Percentiles rank a stretch among this genome's conserved stretches.
Evolutionary conservation across 2,329 filamentous ascomycete genomes (phyloP).

Genomic region (Furcasterigmium sp.): DNA sequence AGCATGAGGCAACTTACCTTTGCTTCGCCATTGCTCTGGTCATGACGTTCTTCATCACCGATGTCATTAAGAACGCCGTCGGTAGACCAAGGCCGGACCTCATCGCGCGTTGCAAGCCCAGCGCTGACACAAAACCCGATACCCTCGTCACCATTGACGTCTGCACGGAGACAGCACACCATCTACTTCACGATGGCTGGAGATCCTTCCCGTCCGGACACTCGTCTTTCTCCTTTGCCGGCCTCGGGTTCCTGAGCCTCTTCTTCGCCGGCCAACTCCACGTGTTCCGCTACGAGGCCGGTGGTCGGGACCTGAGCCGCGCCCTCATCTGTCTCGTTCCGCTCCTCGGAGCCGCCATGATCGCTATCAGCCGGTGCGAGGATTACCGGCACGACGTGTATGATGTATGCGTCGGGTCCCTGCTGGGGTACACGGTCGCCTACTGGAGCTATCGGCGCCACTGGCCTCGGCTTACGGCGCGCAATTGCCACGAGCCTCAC

Average conservation of each 20-base stretch:
- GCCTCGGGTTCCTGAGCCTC: conserved; percentile 67
- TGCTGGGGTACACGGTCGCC: conserved; percentile 54
- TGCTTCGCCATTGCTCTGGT: conserved; percentile 73
- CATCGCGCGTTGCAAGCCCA: conserved; percentile 74
- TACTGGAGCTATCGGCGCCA: conserved; percentile 64
- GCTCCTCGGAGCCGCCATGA: conserved; percentile 57
- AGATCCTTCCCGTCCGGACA: conserved; percentile 80
- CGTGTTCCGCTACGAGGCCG: conserved; percentile 43
- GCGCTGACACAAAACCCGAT: conserved; percentile 36
- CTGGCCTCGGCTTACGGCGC: conserved; percentile 50
- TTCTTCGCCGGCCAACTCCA: conserved; percentile 65
- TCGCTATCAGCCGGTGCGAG: conserved; percentile 64
- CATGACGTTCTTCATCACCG: conserved; percentile 77
- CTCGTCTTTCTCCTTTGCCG: conserved; percentile 72
- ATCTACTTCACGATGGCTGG: conserved; percentile 76
- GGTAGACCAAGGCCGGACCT: conserved; percentile 64
- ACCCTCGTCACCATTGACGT: conserved; percentile 59
- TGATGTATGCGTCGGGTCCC: conserved; percentile 58
- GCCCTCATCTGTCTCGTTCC: conserved; percentile 54
- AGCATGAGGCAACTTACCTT: conserved; percentile 79
- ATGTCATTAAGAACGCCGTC: conserved; percentile 84
- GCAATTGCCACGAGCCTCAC: conserved; percentile 53
- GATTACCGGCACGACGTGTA: conserved; percentile 70
- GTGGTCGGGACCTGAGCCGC: conserved; percentile 46
- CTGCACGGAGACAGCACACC: conserved; percentile 66